Percentiles rank a stretch among this genome's conserved stretches.
Evolutionary conservation across 768 basidiomycete species (phyloP).

Genomic region (Megacollybia marginata): DNA sequence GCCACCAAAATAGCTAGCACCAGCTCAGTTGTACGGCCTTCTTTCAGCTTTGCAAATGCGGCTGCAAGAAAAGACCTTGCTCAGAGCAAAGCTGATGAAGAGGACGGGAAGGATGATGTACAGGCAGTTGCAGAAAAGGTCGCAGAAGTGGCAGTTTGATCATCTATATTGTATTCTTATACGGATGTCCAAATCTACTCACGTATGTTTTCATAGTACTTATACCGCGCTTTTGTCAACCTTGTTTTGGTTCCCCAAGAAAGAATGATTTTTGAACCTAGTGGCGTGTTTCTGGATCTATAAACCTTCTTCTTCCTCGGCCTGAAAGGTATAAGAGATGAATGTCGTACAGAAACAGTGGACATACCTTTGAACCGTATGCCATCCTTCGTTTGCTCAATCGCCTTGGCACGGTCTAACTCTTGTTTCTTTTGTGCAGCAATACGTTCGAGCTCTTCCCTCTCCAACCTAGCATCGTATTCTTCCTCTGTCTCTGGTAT

Average conservation of each 20-base stretch:
- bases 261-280: background rate
- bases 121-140: slow-evolving; percentile 21
- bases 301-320: slow-evolving; percentile 60
- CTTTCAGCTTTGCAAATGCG: slow-evolving; percentile 77
- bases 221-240: background rate
- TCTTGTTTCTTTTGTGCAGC: slow-evolving; percentile 39
- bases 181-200: background rate
- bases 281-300: slow-evolving; percentile 41
- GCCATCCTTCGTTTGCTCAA: slow-evolving; percentile 31
- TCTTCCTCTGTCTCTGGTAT: slow-evolving; percentile 58
- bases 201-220: background rate
- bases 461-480: slow-evolving; percentile 61
- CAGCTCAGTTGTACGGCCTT: slow-evolving; percentile 54
- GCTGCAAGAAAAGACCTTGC: slow-evolving; percentile 34
- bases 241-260: background rate
- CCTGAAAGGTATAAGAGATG: slow-evolving; percentile 24
- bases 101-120: slow-evolving; percentile 15
- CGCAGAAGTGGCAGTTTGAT: slow-evolving; percentile 28
- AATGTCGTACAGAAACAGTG: background rate
- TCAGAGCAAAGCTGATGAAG: slow-evolving; percentile 12
- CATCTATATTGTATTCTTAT: background rate
- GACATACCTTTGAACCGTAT: slow-evolving; percentile 59
- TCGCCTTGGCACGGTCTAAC: slow-evolving; percentile 35
- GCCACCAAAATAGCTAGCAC: slow-evolving; percentile 23
- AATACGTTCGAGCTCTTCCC: slow-evolving; percentile 56